A percentile compares a stretch with the other conserved stretches of the same genome.
Evolutionary conservation across 2,329 filamentous ascomycete species (phyloP).

Genomic region (Hypoxylon sp.): DNA sequence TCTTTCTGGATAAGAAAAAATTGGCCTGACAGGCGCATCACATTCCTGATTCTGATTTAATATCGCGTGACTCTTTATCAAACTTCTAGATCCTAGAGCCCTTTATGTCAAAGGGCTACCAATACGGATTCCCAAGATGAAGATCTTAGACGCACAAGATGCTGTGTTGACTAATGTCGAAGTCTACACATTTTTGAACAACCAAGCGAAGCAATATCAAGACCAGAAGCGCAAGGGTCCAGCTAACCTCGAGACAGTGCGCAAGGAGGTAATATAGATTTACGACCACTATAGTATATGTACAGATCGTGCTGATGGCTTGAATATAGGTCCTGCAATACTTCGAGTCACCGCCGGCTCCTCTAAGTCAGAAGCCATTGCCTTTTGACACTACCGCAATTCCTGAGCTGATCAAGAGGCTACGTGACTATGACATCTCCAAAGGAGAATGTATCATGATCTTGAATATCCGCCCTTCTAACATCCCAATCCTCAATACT

Average conservation of each 20-base stretch:
- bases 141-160: slow-evolving; percentile 79
- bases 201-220: slow-evolving; percentile 68
- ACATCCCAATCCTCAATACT: slow-evolving; percentile 70
- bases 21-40: neutral
- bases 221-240: slow-evolving; percentile 66
- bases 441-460: slow-evolving; percentile 80
- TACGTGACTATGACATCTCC: slow-evolving; percentile 72
- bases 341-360: slow-evolving; percentile 68
- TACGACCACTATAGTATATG: neutral
- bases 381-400: slow-evolving; percentile 69
- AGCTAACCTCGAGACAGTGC: slow-evolving; percentile 71
- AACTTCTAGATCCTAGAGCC: neutral
- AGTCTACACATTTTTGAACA: slow-evolving; percentile 75
- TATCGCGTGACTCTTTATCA: neutral
- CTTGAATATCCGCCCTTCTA: slow-evolving; percentile 74
- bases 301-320: neutral
- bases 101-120: neutral
- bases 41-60: neutral
- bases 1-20: slow-evolving; percentile 7
- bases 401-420: slow-evolving; percentile 65
- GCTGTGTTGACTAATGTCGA: slow-evolving; percentile 81
- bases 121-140: slow-evolving; percentile 62
- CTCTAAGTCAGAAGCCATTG: slow-evolving; percentile 68
- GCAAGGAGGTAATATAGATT: slow-evolving; percentile 70
- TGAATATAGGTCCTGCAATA: slow-evolving; percentile 70